Evolutionary conservation across 108 stramenopile genomes (phyloP).

Genomic region (Stephanodiscus triporus): DNA sequence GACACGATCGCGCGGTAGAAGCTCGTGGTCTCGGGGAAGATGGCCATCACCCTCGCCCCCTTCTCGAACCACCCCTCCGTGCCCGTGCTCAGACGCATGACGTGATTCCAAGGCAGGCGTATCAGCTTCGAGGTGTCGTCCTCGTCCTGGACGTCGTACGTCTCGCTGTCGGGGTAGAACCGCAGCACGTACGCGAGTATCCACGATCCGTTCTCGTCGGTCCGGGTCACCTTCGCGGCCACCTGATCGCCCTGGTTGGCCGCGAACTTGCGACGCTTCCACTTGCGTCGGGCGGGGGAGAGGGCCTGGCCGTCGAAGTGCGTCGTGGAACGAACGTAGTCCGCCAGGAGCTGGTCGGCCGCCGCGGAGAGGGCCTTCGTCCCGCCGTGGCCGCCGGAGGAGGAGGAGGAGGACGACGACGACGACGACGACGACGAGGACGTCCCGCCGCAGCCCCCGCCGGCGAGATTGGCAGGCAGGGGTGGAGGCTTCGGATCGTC

Average conservation of each 20-base stretch:
- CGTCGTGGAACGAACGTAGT: constrained; percentile 74
- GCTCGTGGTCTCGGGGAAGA: constrained; percentile 97
- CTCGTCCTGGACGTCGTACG: constrained; percentile 96
- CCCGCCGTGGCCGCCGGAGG: constrained; percentile 30
- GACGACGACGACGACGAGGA: too few relatives aligned
- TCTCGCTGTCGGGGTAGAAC: constrained; percentile 87
- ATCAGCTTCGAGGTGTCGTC: constrained; percentile 93
- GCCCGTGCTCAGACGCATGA: constrained; percentile 87
- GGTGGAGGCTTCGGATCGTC: constrained; percentile 31
- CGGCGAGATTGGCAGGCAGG: constrained; percentile 5
- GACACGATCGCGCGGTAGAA: constrained; percentile 93
- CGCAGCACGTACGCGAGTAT: constrained; percentile 90
- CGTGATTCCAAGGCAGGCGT: constrained; percentile 91
- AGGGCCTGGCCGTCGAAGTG: constrained; percentile 70
- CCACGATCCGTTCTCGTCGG: constrained; percentile 96
- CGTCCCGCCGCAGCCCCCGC: constrained; percentile 13
- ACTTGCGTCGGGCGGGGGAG: constrained; percentile 49
- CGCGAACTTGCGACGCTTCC: constrained; percentile 78
- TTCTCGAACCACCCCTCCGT: constrained; percentile 87
- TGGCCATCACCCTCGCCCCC: constrained; percentile 94
- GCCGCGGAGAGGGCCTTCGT: constrained; percentile 45
- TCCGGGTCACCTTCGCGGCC: constrained; percentile 94
- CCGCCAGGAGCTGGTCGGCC: constrained; percentile 54
- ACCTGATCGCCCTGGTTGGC: constrained; percentile 90
- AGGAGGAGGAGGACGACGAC: too few relatives aligned